A percentile compares a stretch with the other conserved stretches of the same genome.
These are phyloP conservation scores for Sugiyamaella boreocaroliniensis DNA, from an alignment of 805 yeast species.

Conservation along the genomic window DNA sequence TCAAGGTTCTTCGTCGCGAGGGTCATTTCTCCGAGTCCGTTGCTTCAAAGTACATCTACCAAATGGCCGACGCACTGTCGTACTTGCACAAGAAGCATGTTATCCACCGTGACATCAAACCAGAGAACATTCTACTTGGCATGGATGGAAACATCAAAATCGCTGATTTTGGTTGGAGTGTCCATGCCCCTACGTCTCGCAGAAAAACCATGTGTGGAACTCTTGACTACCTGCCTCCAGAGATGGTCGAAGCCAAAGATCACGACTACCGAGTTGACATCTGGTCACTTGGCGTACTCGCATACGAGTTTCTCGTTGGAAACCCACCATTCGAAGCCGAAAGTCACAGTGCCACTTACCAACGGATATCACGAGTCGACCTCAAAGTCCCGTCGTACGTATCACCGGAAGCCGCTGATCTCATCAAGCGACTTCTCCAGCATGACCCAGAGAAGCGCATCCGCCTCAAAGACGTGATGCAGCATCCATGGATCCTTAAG, in stretches of 20 bases:
- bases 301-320: constrained; percentile 83
- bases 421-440: constrained; percentile 55
- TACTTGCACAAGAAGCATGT: constrained; percentile 75
- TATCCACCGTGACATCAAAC: constrained; percentile 89
- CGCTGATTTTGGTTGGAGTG: constrained; percentile 97
- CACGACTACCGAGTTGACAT: constrained; percentile 77
- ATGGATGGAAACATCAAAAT: constrained; percentile 71
- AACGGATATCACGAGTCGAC: constrained; percentile 72
- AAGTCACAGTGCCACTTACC: constrained; percentile 64
- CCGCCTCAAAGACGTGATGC: constrained; percentile 50
- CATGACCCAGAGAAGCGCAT: constrained; percentile 65
- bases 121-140: constrained; percentile 81
- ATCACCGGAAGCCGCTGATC: constrained; percentile 67
- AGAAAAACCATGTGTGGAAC: constrained; percentile 92
- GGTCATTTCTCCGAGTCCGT: constrained; percentile 64
- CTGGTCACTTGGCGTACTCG: constrained; percentile 87
- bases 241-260: constrained; percentile 77
- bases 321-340: constrained; percentile 90
- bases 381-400: constrained; percentile 65
- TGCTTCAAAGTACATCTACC: constrained; percentile 66
- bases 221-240: constrained; percentile 90
- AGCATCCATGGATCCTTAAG: constrained; percentile 79
- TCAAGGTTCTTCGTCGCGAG: constrained; percentile 57
- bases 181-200: constrained; percentile 52
- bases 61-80: constrained; percentile 71